Conservation (phyloP, 164 flowering plant species). For the Aristolochia californica region DNA sequence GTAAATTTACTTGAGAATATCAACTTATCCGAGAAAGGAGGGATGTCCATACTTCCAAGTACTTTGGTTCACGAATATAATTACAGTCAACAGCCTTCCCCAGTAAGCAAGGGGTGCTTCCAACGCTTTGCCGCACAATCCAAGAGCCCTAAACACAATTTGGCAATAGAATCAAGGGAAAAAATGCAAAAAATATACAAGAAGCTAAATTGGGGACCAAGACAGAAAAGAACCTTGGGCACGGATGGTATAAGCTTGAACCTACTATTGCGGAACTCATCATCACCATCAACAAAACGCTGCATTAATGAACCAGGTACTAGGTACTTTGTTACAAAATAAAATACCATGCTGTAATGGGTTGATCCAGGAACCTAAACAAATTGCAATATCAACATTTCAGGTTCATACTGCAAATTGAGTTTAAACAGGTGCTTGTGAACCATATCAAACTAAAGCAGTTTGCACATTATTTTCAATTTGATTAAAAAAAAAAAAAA, state of each 20-base stretch:
- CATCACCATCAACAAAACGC: slow-evolving; percentile 98
- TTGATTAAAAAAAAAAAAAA: background rate
- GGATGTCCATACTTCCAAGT: slow-evolving; percentile 62
- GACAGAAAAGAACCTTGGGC: slow-evolving; percentile 60
- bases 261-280: slow-evolving; percentile 93
- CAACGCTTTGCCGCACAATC: slow-evolving; percentile 99
- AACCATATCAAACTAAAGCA: background rate
- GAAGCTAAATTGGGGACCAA: background rate
- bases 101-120: slow-evolving; percentile 91
- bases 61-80: slow-evolving; percentile 83
- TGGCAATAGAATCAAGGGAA: slow-evolving; percentile 2
- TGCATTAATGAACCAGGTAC: slow-evolving; percentile 84
- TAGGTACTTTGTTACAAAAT: slow-evolving; percentile 68
- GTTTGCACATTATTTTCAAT: background rate
- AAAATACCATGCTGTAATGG: slow-evolving; percentile 97
- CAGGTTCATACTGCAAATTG: background rate
- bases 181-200: background rate
- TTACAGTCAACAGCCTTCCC: slow-evolving; percentile 98
- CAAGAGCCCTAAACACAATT: slow-evolving; percentile 83
- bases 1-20: background rate
- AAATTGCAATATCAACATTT: slow-evolving; percentile 8
- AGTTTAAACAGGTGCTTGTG: no score
- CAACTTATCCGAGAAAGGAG: background rate
- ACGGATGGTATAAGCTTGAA: slow-evolving; percentile 96
- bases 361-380: slow-evolving; percentile 92